These are phyloP conservation scores for Solanum tarijense DNA, from an alignment of 257 asterid species.

Conservation along the genomic window DNA sequence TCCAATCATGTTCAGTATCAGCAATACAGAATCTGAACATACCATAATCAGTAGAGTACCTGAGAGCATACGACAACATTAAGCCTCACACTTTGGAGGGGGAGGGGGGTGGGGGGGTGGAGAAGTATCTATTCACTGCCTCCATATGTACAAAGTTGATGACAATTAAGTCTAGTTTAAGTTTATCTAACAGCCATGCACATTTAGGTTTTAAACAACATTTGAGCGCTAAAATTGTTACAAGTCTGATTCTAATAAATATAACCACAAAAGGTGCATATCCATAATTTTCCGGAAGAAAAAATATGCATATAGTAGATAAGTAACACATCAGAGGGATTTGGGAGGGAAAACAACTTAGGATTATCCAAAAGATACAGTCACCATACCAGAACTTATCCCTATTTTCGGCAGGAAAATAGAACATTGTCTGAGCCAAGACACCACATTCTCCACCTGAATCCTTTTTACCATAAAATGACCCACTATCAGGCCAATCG, in stretches of 20 bases:
- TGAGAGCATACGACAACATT: constrained; percentile 1
- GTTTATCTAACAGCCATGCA: not conserved
- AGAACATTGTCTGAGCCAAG: constrained; percentile 67
- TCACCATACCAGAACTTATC: constrained; percentile 75
- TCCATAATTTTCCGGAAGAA: not conserved
- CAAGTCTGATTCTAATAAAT: not conserved
- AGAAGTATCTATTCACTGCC: not conserved
- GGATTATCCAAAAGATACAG: not conserved
- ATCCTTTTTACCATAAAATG: constrained; percentile 61
- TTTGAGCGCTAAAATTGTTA: not conserved
- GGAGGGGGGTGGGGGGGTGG: no score
- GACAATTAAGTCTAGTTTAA: not conserved
- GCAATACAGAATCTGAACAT: constrained; percentile 89
- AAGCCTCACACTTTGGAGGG: not conserved
- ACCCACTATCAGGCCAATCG: constrained; percentile 91
- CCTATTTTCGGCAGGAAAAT: constrained; percentile 82
- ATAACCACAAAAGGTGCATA: not conserved
- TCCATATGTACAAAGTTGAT: not conserved
- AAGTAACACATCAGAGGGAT: not conserved
- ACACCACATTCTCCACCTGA: constrained; percentile 99
- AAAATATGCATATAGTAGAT: not conserved
- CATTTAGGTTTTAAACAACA: not conserved
- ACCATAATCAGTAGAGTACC: constrained; percentile 83
- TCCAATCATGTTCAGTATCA: constrained; percentile 83
- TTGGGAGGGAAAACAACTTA: not conserved